Evolutionary conservation across 2,329 filamentous ascomycete species (phyloP).

Genomic region (Talaromyces sp.): DNA sequence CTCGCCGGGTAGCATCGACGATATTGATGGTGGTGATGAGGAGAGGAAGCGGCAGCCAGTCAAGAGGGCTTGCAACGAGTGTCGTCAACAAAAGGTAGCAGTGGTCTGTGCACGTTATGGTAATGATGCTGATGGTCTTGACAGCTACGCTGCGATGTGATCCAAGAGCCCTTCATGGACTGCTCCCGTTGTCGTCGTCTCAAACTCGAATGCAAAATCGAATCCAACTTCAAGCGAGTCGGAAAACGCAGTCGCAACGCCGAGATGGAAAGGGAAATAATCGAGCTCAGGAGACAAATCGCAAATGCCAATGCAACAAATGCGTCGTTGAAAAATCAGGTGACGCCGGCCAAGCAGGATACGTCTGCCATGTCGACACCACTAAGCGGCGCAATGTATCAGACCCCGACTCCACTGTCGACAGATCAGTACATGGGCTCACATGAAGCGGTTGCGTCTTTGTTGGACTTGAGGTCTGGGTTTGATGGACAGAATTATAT

Average conservation of each 20-base stretch:
- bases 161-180: slow-evolving; percentile 60
- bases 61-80: slow-evolving; percentile 67
- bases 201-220: slow-evolving; percentile 63
- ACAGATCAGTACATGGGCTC: slow-evolving; percentile 46
- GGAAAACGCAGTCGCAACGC: slow-evolving; percentile 65
- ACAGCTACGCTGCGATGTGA: slow-evolving; percentile 65
- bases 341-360: slow-evolving; percentile 31
- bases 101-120: not conserved
- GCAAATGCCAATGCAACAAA: slow-evolving; percentile 31
- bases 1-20: slow-evolving; percentile 47
- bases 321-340: slow-evolving; percentile 22
- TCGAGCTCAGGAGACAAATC: slow-evolving; percentile 50
- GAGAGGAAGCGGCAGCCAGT: slow-evolving; percentile 47
- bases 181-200: slow-evolving; percentile 63
- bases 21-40: slow-evolving; percentile 40
- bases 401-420: slow-evolving; percentile 36
- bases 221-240: slow-evolving; percentile 66
- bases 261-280: slow-evolving; percentile 59
- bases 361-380: slow-evolving; percentile 28
- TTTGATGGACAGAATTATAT: slow-evolving; percentile 42
- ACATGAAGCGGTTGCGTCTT: slow-evolving; percentile 50
- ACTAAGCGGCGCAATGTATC: slow-evolving; percentile 33
- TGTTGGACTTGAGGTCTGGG: slow-evolving; percentile 50
- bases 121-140: slow-evolving; percentile 11
- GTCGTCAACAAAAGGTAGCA: slow-evolving; percentile 64